Base-by-base conservation (phyloP, 1,284 basidiomycete genomes). In the Irpex sp. region DNA sequence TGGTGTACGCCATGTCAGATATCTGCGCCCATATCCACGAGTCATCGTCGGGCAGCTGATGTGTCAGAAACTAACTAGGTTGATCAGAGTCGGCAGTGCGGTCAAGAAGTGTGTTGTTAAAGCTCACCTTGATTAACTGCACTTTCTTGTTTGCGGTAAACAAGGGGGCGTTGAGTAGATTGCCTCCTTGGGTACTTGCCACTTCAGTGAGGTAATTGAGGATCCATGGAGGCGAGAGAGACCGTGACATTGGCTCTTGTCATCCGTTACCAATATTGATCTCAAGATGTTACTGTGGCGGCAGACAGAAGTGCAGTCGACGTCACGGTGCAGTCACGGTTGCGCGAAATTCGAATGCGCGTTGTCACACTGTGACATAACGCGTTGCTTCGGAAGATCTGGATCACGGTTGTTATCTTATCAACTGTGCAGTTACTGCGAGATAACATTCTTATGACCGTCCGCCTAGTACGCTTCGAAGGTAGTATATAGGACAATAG, bases 61-160 rank as follows among this genome's bases (percentile, higher is more conserved):
- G 70, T 0, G 75, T 77, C 13, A 77, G 64, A 58, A 76, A 78
- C 77, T 78, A 31, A 15, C 26, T 31, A 7, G 7, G 26, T 21
- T 1, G 15, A 55, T 51, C 31, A 51, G 19, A 31, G 19, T 9
- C 5, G 47, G 15, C 21, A 6, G 26, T 37, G 3, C 8, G 21
- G 40, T 2, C 44, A 47, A 4, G 1, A 8, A 34, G 17, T n/a
- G 38, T 49, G 4, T 11, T 21, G 19, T n/a, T 8, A 7, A n/a
- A 11, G 57, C 72, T 17, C 66, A 83, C 87, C 73, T 87, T 80
- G 57, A 79, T 76, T 13, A 89, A 72, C 63, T 88, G 87, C 1
- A 81, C 82, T 66, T 78, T 85, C 65, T 76, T 81, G 57, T 73
- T 75, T 65, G 76, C 78, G 1, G 60, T 58, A 52, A 69, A 71